Conservation (phyloP, 345 rosid genomes). For the Microcos paniculata region DNA sequence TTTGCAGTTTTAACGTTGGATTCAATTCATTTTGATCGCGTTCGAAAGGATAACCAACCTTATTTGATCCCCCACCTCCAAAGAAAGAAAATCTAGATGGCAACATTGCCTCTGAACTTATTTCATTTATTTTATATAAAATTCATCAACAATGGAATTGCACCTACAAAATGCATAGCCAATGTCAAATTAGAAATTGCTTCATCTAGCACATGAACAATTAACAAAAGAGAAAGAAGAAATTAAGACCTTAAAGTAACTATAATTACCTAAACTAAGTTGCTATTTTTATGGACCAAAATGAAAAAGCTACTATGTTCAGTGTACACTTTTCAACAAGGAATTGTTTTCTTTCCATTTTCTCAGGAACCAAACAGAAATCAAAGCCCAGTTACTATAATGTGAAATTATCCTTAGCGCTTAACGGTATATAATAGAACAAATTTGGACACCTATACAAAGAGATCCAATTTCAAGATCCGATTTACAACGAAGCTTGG, state of each 20-base stretch:
- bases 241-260: not conserved
- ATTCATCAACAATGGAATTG: not conserved
- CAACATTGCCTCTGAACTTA: slow-evolving; percentile 9
- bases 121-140: not conserved
- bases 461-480: slow-evolving; percentile 3
- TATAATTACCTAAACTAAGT: not conserved
- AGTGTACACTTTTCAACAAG: not conserved
- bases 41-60: slow-evolving; percentile 19
- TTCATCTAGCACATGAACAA: not conserved
- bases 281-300: not conserved
- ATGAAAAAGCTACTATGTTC: not conserved
- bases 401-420: not conserved
- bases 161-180: not conserved
- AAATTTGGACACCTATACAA: not conserved
- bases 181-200: not conserved
- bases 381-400: not conserved
- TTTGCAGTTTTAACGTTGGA: slow-evolving; percentile 55
- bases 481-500: not conserved
- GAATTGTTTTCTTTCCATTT: not conserved
- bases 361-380: not conserved
- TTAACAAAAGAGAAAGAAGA: not conserved
- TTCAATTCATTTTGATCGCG: slow-evolving; percentile 26
- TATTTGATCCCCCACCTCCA: slow-evolving; percentile 38
- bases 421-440: not conserved
- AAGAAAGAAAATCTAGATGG: slow-evolving; percentile 42